Conservation (phyloP, 2,329 filamentous ascomycete genomes). For the Rutstroemia sp. region DNA sequence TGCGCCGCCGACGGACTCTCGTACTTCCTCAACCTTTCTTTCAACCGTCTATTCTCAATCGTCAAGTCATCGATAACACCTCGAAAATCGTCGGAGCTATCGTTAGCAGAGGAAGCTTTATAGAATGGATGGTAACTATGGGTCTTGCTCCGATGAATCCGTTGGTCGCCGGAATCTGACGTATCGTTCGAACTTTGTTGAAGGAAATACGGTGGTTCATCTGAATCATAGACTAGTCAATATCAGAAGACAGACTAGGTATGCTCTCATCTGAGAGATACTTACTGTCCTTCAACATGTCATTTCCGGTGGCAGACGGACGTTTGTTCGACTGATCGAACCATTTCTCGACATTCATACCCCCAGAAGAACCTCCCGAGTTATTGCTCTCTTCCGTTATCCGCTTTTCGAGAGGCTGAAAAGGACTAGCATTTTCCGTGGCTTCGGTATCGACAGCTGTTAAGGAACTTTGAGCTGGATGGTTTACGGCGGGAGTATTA, state of each 20-base stretch:
- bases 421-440: not conserved
- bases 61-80: slow-evolving; percentile 85
- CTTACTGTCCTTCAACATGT: slow-evolving; percentile 21
- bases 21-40: slow-evolving; percentile 63
- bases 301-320: slow-evolving; percentile 9
- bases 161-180: not conserved
- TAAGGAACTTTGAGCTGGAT: not conserved
- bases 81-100: slow-evolving; percentile 60
- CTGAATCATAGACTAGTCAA: slow-evolving; percentile 10
- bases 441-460: not conserved
- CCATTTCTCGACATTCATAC: slow-evolving; percentile 19
- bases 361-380: slow-evolving; percentile 10
- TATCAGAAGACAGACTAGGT: not conserved
- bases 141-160: not conserved
- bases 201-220: slow-evolving; percentile 24
- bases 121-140: not conserved
- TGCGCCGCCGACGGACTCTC: slow-evolving; percentile 59
- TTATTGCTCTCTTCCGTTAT: slow-evolving; percentile 16
- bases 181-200: slow-evolving; percentile 13
- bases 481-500: not conserved
- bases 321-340: slow-evolving; percentile 23
- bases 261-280: not conserved
- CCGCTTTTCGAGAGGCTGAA: slow-evolving; percentile 4
- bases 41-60: slow-evolving; percentile 73
- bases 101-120: slow-evolving; percentile 9